Evolutionary conservation across 2,329 filamentous ascomycete species (phyloP), one percentile per base, ranked within the genome.

Genomic region (Ilyonectria destructans): DNA sequence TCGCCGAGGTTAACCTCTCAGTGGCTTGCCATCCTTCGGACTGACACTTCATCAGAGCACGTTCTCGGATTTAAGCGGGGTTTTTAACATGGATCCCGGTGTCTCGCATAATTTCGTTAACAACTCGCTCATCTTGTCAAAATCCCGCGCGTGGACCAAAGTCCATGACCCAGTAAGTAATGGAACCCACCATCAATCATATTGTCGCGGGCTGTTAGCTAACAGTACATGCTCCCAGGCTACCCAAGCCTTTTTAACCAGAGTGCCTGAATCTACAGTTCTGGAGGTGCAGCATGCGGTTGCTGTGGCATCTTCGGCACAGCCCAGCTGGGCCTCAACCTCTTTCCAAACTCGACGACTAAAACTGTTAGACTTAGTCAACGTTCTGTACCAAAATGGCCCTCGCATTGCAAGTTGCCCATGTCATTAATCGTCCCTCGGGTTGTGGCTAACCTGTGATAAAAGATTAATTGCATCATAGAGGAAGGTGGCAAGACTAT

Each of bases 231-330:
- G 21, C n/a, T 31, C 13, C 19, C 19, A 68, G 58, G 67, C 70
- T 23, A 68, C 70, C 26, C 70, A 73, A 48, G 52, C 33, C 2
- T 68, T 74, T 49, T 40, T 74, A 3, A 74, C 73, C n/a, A 51
- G 73, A n/a, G 69, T 74, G n/a, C 73, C 73, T 5, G 72, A 75
- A n/a, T 73, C 71, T 4, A 74, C 69, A 8, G 37, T 19, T 4
- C 46, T 68, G 15, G 72, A 75, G 29, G 63, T 73, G 0, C 62
- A 70, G 37, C 49, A 59, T 21, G 68, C 56, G 17, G 71, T 75
- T 17, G 37, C 35, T 12, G 48, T 58, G 6, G 70, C 74, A 3
- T 52, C 23, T 7, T 45, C 31, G 23, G 69, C 71, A 10, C 67
- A 74, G 31, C 35, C 49, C 6, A 62, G 15, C 46, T 68, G 65